Evolutionary conservation across 805 yeast genomes (phyloP).

Genomic region (Zygotorulaspora florentina): DNA sequence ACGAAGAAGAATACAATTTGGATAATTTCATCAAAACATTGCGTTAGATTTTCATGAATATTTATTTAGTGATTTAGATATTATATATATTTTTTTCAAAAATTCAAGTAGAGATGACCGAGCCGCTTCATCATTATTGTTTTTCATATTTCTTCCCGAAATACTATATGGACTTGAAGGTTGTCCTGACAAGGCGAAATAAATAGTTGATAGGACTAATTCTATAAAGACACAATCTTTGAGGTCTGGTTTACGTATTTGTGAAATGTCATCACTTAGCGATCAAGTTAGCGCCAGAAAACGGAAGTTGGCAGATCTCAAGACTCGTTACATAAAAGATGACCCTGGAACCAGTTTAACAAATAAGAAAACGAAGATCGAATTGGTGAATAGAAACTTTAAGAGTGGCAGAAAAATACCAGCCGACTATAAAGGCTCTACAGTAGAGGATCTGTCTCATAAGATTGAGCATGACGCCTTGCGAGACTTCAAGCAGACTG

Average conservation of each 20-base stretch:
- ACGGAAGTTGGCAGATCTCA: slow-evolving; percentile 6
- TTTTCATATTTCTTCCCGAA: too few species aligned
- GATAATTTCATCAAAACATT: slow-evolving; percentile 86
- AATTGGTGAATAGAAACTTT: neutral
- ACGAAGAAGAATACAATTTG: slow-evolving; percentile 93
- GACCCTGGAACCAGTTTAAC: neutral
- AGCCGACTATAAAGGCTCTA: neutral
- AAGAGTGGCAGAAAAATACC: neutral
- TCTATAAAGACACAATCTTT: too few species aligned
- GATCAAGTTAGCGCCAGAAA: slow-evolving; percentile 11
- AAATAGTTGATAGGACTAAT: too few species aligned
- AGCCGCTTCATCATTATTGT: too few species aligned
- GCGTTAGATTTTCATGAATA: slow-evolving; percentile 4
- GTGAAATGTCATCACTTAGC: slow-evolving; percentile 5
- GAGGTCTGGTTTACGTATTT: neutral
- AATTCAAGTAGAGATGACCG: too few species aligned
- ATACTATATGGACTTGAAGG: too few species aligned
- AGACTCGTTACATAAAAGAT: neutral
- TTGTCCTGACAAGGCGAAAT: too few species aligned
- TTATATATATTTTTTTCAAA: neutral
- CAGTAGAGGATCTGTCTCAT: slow-evolving; percentile 4
- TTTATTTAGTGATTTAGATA: neutral
- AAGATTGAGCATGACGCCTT: slow-evolving; percentile 1
- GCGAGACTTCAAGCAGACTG: neutral
- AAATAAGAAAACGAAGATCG: neutral